Evolutionary conservation across 208 protist genomes (phyloP), one percentile per base, ranked within the genome.

Genomic region (Trypanosoma mega): DNA sequence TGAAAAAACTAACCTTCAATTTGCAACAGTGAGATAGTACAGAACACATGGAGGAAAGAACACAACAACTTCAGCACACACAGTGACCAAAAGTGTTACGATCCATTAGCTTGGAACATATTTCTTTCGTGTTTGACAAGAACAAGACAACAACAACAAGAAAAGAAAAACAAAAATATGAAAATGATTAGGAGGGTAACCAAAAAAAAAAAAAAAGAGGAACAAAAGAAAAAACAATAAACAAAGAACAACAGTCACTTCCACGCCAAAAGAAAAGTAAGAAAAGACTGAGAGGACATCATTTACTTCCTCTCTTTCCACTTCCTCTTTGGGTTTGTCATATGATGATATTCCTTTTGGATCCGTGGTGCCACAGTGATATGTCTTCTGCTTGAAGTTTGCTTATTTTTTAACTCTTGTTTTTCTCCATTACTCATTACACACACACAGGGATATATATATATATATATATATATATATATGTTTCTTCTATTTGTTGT

Each of bases 331-430:
- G 5, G 5, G 23, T 52, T 7, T 52, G 47, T 55, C 33, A 41
- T 52, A 52, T 54, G 33, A 54, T 37, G 44, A n/a, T 56, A 56
- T 37, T 56, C 37, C 16, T 56, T 45, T 37, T 43, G 24, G n/a
- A n/a, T n/a, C n/a, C n/a, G n/a, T n/a, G n/a, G n/a, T n/a, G n/a
- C n/a, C n/a, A n/a, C n/a, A n/a, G n/a, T n/a, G n/a, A n/a, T n/a
- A 20, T 48, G 7, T 26, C 23, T 48, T 33, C 12, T 33, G 31
- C 3, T 55, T 41, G 33, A 41, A 23, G 33, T 55, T 55, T 41
- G 5, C 49, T 39, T 55, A 18, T 12, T 31, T 55, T 55, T 30
- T 9, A 9, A 14, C 29, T 33, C 49, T 11, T 9, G 11, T 11
- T 55, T 39, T 21, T 39, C 30, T 39, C 21, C 30, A 39, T 21